Evolutionary conservation across 2,329 filamentous ascomycete species (phyloP), one percentile per base, ranked within the genome.

Genomic region (Calonectria henricotiae): DNA sequence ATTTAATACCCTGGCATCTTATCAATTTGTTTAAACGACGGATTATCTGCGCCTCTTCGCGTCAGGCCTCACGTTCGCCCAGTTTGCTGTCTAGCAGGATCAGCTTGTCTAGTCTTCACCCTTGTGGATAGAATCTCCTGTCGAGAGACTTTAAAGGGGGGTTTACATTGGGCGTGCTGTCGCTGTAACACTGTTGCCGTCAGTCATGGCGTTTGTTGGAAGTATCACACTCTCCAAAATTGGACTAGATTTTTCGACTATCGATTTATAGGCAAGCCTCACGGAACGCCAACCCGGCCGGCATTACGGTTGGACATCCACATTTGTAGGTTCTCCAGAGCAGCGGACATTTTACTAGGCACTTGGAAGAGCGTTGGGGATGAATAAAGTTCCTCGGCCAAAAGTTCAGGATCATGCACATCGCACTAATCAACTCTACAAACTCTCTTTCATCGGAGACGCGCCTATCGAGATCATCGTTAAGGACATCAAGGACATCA

Each of bases 391-490:
- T 62, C 61, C 41, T 27, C 13, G 30, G 55, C 43, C 55, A 49
- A 12, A 12, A 37, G 65, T 30, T 39, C 41, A 62, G 49, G 23
- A 41, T 60, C 54, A 39, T 61, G 41, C 32, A 62, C 67, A 39
- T 43, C 11, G 37, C 27, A 30, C 27, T 30, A 30, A 30, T 30
- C 27, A 30, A 30, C 27, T 27, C 13, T 17, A 15, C 51, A 58
- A 69, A 65, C 61, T 68, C 62, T 65, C 44, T n/a, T 65, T 15
- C 13, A 61, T 13, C 35, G n/a, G 43, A 9, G 25, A 35, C 44
- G n/a, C 37, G 27, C 37, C n/a, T 23, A 32, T 15, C 17, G 17
- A 54, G 32, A 15, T 37, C 11, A 25, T 15, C 13, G 46, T 32
- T 23, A 51, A 55, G 15, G 27, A 9, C n/a, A 20, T 37, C 32